Percentiles rank a stretch among this genome's conserved stretches.
These are phyloP conservation scores for Petunia secreta DNA, from an alignment of 257 asterid species.

Conservation along the genomic window DNA sequence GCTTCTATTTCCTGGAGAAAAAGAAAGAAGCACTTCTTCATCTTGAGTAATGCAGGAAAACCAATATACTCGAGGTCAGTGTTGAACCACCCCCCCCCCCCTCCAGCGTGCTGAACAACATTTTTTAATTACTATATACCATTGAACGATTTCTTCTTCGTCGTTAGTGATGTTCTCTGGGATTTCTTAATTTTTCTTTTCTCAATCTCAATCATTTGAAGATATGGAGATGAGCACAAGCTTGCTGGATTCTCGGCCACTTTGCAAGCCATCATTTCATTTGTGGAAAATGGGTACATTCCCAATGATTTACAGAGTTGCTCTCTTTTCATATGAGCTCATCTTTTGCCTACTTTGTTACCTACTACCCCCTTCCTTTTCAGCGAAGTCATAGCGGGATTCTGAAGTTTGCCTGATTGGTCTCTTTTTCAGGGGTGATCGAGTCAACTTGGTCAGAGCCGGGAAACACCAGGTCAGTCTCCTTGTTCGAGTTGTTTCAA, in stretches of 20 bases:
- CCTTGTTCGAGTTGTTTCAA: constrained; percentile 19
- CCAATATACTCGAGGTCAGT: constrained; percentile 93
- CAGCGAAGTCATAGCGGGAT: constrained; percentile 13
- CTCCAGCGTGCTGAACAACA: background rate
- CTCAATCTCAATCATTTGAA: constrained; percentile 32
- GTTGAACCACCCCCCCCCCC: background rate
- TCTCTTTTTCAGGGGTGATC: constrained; percentile 68
- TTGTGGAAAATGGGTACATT: constrained; percentile 91
- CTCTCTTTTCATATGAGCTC: constrained; percentile 21
- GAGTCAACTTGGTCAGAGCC: constrained; percentile 86
- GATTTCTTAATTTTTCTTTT: constrained; percentile 18
- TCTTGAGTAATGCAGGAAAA: constrained; percentile 94
- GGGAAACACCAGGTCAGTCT: constrained; percentile 93
- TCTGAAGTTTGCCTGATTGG: constrained; percentile 23
- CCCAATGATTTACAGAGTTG: constrained; percentile 22
- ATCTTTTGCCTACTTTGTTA: constrained; percentile 28
- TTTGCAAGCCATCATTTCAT: constrained; percentile 96
- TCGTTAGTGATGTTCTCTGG: background rate
- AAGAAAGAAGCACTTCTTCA: constrained; percentile 93
- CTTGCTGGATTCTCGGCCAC: constrained; percentile 99
- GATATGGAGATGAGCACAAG: constrained; percentile 98
- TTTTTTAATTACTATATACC: background rate
- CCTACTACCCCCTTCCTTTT: constrained; percentile 24
- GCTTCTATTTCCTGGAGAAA: constrained; percentile 95
- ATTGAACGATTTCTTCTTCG: background rate